These are phyloP conservation scores for Tolypocladium tropicale DNA, from an alignment of 2,329 filamentous ascomycete genomes.

Conservation along the genomic window DNA sequence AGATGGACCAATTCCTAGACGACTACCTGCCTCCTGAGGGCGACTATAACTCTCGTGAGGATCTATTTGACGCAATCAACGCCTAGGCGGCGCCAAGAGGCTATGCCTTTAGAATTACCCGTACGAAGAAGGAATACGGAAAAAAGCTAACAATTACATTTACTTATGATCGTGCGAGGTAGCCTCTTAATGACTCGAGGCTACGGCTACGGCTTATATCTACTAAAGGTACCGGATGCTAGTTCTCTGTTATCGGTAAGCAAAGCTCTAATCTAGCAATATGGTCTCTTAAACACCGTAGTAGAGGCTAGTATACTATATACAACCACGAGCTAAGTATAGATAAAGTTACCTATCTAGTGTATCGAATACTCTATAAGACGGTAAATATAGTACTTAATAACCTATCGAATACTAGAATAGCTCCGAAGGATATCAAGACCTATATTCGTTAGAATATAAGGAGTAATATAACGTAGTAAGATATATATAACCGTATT, in stretches of 20 bases:
- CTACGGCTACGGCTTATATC: too few relatives aligned
- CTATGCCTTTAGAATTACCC: too few relatives aligned
- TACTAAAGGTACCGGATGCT: neutral
- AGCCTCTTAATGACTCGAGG: too few relatives aligned
- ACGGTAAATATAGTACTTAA: neutral
- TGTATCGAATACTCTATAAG: slow-evolving; percentile 1
- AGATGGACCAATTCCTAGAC: too few relatives aligned
- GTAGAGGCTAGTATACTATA: slow-evolving; percentile 1
- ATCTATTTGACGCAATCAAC: too few relatives aligned
- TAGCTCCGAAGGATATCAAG: slow-evolving; percentile 7
- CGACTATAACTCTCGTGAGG: too few relatives aligned
- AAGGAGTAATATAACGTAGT: slow-evolving; percentile 7
- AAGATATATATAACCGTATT: slow-evolving; percentile 14
- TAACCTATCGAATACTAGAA: neutral
- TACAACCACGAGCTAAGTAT: slow-evolving; percentile 3
- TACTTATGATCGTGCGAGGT: too few relatives aligned
- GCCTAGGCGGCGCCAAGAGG: too few relatives aligned
- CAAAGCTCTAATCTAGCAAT: neutral
- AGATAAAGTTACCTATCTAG: neutral
- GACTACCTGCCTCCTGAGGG: too few relatives aligned
- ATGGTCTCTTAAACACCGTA: slow-evolving; percentile 1
- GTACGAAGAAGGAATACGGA: too few relatives aligned
- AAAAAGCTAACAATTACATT: too few relatives aligned
- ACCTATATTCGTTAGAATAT: slow-evolving; percentile 6
- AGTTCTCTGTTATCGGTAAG: slow-evolving; percentile 1